Conservation (phyloP, 2,329 filamentous ascomycete genomes). For the Phaeosphaeriaceae sp. region DNA sequence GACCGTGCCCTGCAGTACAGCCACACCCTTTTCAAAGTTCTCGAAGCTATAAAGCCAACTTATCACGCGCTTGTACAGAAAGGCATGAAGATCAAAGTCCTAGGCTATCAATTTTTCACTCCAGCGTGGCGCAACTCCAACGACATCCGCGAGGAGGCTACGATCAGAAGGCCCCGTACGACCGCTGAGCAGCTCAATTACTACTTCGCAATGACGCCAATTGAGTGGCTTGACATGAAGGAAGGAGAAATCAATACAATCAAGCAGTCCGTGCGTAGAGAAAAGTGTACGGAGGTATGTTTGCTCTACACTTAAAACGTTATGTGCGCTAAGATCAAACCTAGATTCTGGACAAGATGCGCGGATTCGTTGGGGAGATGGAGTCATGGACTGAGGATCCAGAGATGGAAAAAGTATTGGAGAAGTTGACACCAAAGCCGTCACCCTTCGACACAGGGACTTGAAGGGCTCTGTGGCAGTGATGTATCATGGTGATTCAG, state of each 20-base stretch:
- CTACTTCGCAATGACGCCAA: conserved; percentile 9
- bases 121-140: not conserved
- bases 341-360: not conserved
- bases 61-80: conserved; percentile 1
- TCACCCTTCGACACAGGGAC: not conserved
- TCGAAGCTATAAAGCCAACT: conserved; percentile 9
- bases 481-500: not conserved
- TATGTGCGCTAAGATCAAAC: not conserved
- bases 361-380: not conserved
- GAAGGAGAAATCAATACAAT: conserved; percentile 6
- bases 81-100: conserved; percentile 5
- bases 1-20: conserved; percentile 1
- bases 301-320: not conserved
- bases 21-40: conserved; percentile 3
- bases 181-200: conserved; percentile 13
- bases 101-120: conserved; percentile 16
- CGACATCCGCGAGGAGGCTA: not conserved
- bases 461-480: no score
- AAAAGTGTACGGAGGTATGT: conserved; percentile 4
- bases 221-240: conserved; percentile 16
- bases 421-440: not conserved
- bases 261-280: not conserved
- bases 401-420: not conserved
- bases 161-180: not conserved
- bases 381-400: not conserved